These are phyloP conservation scores for Saprolegnia parasitica DNA, from an alignment of 352 stramenopile species.

Conservation along the genomic window DNA sequence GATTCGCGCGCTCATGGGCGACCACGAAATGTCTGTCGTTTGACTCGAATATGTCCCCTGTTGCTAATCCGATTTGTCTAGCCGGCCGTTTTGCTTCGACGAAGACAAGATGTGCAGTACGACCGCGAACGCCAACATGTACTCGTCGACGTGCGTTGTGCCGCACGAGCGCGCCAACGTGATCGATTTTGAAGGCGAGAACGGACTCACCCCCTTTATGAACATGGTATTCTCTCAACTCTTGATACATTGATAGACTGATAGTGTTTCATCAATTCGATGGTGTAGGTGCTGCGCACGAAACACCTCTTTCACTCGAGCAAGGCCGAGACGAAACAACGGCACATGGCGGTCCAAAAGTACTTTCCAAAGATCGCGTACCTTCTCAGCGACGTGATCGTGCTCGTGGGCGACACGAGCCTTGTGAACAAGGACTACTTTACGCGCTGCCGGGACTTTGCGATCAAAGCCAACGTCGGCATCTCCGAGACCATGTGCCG, in stretches of 20 bases:
- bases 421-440: slow-evolving; percentile 14
- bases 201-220: slow-evolving; percentile 12
- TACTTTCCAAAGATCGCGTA: slow-evolving; percentile 20
- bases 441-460: not conserved
- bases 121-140: slow-evolving; percentile 2
- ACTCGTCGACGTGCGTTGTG: not conserved
- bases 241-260: no score
- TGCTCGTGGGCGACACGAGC: slow-evolving; percentile 10
- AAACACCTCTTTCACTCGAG: slow-evolving; percentile 12
- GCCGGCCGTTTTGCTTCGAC: not conserved
- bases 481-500: slow-evolving; percentile 1
- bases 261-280: not conserved
- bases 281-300: not conserved
- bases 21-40: not conserved
- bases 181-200: slow-evolving; percentile 13
- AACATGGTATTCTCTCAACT: not conserved
- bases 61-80: no score
- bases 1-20: slow-evolving; percentile 7
- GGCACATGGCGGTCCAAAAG: slow-evolving; percentile 1
- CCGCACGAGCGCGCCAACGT: not conserved
- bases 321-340: slow-evolving; percentile 16
- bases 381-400: slow-evolving; percentile 12
- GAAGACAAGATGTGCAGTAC: slow-evolving; percentile 7
- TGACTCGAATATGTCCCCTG: no score
- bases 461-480: not conserved